phyloP scores from a whole-genome alignment of 2,329 filamentous ascomycete species.

The Saccharata proteae region DNA sequence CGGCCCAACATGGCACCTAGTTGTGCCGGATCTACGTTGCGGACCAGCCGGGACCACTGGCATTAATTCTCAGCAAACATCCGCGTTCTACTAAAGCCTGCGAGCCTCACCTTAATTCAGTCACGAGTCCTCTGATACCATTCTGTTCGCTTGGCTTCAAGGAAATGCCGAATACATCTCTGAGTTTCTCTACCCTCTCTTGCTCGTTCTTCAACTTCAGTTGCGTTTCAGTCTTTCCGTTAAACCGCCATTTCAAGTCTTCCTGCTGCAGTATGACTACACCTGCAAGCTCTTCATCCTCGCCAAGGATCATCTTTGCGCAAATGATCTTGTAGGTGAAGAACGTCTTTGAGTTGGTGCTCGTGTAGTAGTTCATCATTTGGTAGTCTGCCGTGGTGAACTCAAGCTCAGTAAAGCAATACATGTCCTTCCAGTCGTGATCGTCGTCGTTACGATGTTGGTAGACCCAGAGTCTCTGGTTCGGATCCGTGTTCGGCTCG shows the following conservation, averaged over 20 bases:
- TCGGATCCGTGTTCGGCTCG: conserved; percentile 18
- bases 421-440: conserved; percentile 46
- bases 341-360: conserved; percentile 19
- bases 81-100: no score
- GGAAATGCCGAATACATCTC: conserved; percentile 32
- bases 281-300: conserved; percentile 23
- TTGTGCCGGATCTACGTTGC: no score
- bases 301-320: conserved; percentile 43
- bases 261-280: conserved; percentile 30
- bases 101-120: conserved; percentile 18
- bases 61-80: no score
- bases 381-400: conserved; percentile 21
- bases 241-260: conserved; percentile 32
- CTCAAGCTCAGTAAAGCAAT: conserved; percentile 46
- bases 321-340: conserved; percentile 20
- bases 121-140: conserved; percentile 23
- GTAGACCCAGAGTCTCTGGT: conserved; percentile 33
- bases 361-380: conserved; percentile 23
- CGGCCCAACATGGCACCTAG: no score
- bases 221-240: conserved; percentile 29
- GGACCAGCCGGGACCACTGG: background rate
- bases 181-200: conserved; percentile 31
- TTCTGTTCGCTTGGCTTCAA: conserved; percentile 25
- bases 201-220: conserved; percentile 30
- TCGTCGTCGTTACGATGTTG: conserved; percentile 24